Evolutionary conservation across 306 rosid species (phyloP).

Genomic region (Vigna unguiculata): DNA sequence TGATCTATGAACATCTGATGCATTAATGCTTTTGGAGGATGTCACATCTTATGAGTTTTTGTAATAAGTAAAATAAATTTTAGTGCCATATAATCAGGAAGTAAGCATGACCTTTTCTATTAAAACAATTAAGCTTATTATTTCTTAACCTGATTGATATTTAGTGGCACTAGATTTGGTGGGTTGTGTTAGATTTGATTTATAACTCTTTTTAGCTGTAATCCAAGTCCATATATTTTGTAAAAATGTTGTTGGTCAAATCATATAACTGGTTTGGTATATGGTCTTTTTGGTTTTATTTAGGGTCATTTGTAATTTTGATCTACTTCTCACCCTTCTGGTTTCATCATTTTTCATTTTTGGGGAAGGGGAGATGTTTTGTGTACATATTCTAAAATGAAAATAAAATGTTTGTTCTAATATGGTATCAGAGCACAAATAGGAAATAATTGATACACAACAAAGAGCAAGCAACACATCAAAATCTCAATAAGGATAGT

Average conservation of each 20-base stretch:
- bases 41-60: conserved; percentile 20
- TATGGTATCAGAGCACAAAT: too few species aligned
- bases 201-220: not conserved
- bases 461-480: not conserved
- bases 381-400: not conserved
- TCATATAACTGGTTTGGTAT: not conserved
- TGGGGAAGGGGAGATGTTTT: not conserved
- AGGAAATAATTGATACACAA: too few species aligned
- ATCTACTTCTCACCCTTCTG: conserved; percentile 4
- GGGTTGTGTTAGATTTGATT: conserved; percentile 31
- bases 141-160: conserved; percentile 27
- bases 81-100: conserved; percentile 3
- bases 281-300: not conserved
- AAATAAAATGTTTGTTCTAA: too few species aligned
- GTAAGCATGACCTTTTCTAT: not conserved
- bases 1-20: conserved; percentile 22
- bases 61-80: not conserved
- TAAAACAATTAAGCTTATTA: not conserved
- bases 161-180: conserved; percentile 11
- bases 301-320: not conserved
- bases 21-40: conserved; percentile 28
- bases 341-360: not conserved
- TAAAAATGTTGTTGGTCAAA: not conserved
- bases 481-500: not conserved
- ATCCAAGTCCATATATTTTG: not conserved